These are phyloP conservation scores for Cicer bijugum DNA, from an alignment of 306 rosid genomes.

Conservation along the genomic window DNA sequence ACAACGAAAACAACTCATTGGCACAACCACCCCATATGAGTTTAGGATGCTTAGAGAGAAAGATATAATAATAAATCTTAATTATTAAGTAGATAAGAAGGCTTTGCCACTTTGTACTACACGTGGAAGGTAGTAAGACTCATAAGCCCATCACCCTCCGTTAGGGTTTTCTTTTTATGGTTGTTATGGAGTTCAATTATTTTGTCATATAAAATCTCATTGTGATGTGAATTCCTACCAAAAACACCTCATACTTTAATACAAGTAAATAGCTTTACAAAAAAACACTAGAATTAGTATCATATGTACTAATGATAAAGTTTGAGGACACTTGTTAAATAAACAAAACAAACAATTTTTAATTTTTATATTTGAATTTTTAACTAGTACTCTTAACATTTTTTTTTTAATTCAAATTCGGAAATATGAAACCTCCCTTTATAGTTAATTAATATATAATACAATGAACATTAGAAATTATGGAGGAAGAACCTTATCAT, in stretches of 20 bases:
- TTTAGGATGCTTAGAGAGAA: conserved; percentile 39
- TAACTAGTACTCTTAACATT: too few relatives aligned
- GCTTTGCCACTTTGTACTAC: conserved; percentile 39
- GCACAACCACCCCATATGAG: conserved; percentile 39
- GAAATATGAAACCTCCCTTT: conserved; percentile 3
- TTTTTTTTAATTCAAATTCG: conserved; percentile 14
- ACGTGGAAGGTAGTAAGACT: conserved; percentile 38
- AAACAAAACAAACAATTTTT: too few relatives aligned
- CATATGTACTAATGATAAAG: background rate
- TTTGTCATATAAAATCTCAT: conserved; percentile 21
- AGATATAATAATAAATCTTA: conserved; percentile 40
- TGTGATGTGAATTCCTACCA: conserved; percentile 20
- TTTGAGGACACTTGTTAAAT: too few relatives aligned
- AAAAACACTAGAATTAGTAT: background rate
- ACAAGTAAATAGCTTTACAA: background rate
- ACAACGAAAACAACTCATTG: conserved; percentile 32
- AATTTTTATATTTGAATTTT: too few relatives aligned
- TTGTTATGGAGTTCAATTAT: conserved; percentile 42
- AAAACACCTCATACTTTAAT: conserved; percentile 6
- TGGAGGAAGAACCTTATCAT: conserved; percentile 37
- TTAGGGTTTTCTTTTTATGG: conserved; percentile 26
- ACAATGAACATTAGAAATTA: conserved; percentile 12
- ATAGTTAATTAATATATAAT: too few relatives aligned
- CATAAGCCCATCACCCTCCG: conserved; percentile 17
- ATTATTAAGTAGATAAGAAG: conserved; percentile 39